These are phyloP conservation scores for Hymenoscyphus infarciens DNA, from an alignment of 2,329 filamentous ascomycete genomes.

Conservation along the genomic window DNA sequence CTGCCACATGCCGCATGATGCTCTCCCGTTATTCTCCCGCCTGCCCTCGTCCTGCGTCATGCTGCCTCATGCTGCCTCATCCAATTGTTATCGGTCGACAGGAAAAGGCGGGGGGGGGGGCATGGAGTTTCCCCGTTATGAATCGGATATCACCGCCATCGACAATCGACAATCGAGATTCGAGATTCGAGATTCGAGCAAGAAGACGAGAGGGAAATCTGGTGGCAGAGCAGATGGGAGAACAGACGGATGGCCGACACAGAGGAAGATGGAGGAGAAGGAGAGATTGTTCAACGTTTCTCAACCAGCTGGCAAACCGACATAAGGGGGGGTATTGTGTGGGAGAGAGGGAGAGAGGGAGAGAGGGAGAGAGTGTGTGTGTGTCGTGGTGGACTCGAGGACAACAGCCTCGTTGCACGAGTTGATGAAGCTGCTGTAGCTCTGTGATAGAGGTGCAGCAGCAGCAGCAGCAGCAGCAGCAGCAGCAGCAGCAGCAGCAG, in stretches of 20 bases:
- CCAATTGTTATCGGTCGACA: not conserved
- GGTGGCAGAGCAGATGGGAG: not conserved
- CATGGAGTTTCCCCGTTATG: not conserved
- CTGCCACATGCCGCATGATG: not conserved
- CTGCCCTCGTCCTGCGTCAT: not conserved
- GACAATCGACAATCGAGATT: not conserved
- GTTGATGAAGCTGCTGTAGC: not conserved
- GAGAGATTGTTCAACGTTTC: constrained; percentile 6
- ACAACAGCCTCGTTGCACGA: not conserved
- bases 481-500: not conserved
- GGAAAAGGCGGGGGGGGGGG: constrained; percentile 3
- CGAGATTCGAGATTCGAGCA: not conserved
- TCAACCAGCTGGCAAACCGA: constrained; percentile 6
- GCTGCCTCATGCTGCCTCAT: not conserved
- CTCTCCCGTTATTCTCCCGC: not conserved
- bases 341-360: not conserved
- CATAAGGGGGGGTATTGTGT: not conserved
- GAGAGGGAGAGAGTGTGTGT: not conserved
- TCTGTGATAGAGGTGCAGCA: not conserved
- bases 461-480: too few species aligned
- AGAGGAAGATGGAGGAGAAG: not conserved
- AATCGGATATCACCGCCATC: constrained; percentile 1
- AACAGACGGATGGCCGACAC: not conserved
- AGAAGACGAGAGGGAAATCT: not conserved
- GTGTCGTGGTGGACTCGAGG: not conserved